Evolutionary conservation across 148 eudicot species (phyloP).

Genomic region (Rhododendron ovatum): DNA sequence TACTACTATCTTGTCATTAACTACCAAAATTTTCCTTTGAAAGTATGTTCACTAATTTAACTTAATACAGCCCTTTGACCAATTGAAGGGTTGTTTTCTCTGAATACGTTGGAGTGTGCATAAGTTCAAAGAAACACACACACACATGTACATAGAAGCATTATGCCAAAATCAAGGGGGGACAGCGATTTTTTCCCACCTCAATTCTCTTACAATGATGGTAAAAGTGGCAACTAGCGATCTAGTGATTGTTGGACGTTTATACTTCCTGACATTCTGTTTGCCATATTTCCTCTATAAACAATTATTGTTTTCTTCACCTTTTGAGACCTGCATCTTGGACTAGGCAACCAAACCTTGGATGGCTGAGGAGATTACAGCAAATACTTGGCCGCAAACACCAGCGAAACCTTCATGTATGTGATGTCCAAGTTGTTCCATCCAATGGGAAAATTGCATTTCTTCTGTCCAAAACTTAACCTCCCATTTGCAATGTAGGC

Average conservation of each 20-base stretch:
- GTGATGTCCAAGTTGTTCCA: constrained; percentile 6
- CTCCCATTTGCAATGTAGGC: constrained; percentile 39
- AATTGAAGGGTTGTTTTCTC: background rate
- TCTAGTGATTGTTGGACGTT: background rate
- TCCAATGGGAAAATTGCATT: background rate
- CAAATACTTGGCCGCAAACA: constrained; percentile 96
- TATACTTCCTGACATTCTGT: background rate
- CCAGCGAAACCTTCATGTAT: constrained; percentile 91
- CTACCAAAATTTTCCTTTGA: background rate
- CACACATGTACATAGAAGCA: background rate
- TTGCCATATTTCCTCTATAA: background rate
- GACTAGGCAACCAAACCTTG: constrained; percentile 87
- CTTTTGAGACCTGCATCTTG: constrained; percentile 7
- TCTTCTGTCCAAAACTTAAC: constrained; percentile 8
- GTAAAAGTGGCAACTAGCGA: constrained; percentile 1
- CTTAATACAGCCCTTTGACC: background rate
- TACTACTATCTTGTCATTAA: background rate
- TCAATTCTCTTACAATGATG: background rate
- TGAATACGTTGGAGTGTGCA: background rate
- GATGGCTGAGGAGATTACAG: constrained; percentile 89
- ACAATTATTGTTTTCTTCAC: background rate
- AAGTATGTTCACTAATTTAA: background rate
- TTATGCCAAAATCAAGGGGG: background rate
- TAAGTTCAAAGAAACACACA: background rate
- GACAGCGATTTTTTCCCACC: background rate